Base-by-base conservation (phyloP, 192 early-diverging fungal genomes). In the Lobosporangium transversale region DNA sequence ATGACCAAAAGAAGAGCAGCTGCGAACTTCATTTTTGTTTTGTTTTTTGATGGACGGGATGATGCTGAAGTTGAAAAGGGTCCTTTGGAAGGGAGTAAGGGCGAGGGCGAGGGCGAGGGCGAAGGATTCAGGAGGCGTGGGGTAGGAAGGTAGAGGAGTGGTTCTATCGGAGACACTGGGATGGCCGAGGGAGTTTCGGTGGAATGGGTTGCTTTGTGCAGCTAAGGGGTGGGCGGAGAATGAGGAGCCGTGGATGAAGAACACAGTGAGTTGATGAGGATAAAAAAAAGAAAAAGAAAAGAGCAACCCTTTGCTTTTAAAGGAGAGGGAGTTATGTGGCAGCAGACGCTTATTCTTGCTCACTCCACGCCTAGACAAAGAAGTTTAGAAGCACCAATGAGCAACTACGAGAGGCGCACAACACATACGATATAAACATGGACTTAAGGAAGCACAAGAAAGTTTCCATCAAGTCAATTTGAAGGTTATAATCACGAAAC, bases 1-100 rank as follows among this genome's bases (percentile, higher is more conserved):
- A 75, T 23, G 36, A 66, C n/a, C 45, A 75, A 29, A 29, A 66
- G 51, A 33, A 75, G 27, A 23, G 63, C 52, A 26, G 49, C 48
- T 7, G 71, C 51, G 27, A 75, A 60, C 63, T 75, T 75, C 71
- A 75, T 75, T 56, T 32, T 71, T 53, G n/a, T 31, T 15, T 27
- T 21, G 0, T 27, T 60, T 2, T 60, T 42, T 2, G 18, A 27
- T 23, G 45, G 45, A 21, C 12, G 8, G 0, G 44, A 14, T 32
- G 10, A 20, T 10, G 12, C 17, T 21, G 44, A 20, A 29, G 32
- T 32, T 33, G 21, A 37, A 53, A 2, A 17, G 26, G 24, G 29
- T 15, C 50, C 29, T 24, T 15, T 50, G 31, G 0, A 23, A 51
- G 26, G 23, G 23, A 29, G n/a, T 36, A 53, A 53, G 27, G n/a